These are phyloP conservation scores for Escallonia herrerae DNA, from an alignment of 129 eudicot genomes.

Conservation along the genomic window DNA sequence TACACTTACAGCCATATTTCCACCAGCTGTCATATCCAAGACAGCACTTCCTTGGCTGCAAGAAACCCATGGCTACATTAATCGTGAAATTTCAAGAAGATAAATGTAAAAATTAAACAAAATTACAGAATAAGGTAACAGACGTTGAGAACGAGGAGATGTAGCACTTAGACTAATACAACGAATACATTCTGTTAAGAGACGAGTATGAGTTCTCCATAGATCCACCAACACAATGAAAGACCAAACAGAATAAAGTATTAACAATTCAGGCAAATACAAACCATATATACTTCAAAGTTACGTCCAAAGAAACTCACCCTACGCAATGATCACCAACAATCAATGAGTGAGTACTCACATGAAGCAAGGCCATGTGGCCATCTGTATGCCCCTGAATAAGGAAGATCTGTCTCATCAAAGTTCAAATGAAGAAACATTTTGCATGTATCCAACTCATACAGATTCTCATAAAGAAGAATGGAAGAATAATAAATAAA, in stretches of 20 bases:
- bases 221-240: no score
- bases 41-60: conserved; percentile 94
- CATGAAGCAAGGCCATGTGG: conserved; percentile 85
- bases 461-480: not conserved
- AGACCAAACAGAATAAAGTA: no score
- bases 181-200: not conserved
- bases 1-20: conserved; percentile 83
- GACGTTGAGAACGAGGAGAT: not conserved
- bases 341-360: conserved; percentile 66
- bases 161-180: no score
- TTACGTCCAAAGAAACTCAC: conserved; percentile 37
- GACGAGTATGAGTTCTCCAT: no score
- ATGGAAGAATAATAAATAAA: no score
- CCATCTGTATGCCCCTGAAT: conserved; percentile 96
- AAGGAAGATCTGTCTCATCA: conserved; percentile 5
- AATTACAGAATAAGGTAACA: not conserved
- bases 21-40: conserved; percentile 78
- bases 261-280: not conserved
- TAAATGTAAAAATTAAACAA: not conserved
- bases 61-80: conserved; percentile 15
- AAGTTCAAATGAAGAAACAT: not conserved
- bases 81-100: not conserved
- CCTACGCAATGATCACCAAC: conserved; percentile 99
- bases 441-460: not conserved
- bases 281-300: not conserved